phyloP scores from a whole-genome alignment of 2,329 filamentous ascomycete genomes.

The Botrytis pseudocinerea region DNA sequence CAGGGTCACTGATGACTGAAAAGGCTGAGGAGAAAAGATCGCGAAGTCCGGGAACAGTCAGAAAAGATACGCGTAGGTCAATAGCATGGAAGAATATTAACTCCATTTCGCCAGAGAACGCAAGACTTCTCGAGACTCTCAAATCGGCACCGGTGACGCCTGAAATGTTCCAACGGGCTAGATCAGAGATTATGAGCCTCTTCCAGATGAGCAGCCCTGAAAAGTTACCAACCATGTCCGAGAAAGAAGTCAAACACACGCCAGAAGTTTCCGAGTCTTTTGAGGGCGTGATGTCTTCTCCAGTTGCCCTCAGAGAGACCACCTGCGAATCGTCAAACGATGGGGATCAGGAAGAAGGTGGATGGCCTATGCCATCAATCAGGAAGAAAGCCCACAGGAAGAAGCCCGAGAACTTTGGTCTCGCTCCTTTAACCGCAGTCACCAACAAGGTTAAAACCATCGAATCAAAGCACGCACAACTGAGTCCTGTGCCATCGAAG shows the following conservation, averaged over 20 bases:
- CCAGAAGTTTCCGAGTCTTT: not conserved
- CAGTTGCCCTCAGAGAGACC: too few relatives aligned
- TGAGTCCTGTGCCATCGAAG: not conserved
- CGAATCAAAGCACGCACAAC: not conserved
- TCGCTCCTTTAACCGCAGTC: not conserved
- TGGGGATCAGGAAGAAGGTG: not conserved
- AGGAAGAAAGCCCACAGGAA: accelerated
- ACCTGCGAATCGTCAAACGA: not conserved
- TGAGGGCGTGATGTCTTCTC: not conserved
- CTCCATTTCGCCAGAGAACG: not conserved
- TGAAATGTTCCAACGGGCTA: not conserved
- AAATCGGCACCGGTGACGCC: not conserved
- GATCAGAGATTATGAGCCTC: not conserved
- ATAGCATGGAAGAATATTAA: too few relatives aligned
- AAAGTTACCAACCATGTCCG: accelerated
- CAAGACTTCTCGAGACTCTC: not conserved
- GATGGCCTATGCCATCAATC: not conserved
- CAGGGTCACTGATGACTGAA: not conserved
- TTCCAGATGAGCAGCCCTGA: not conserved
- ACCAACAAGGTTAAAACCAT: not conserved
- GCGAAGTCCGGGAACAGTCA: not conserved
- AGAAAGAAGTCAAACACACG: too few relatives aligned
- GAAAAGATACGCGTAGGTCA: accelerated
- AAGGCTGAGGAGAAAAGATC: not conserved
- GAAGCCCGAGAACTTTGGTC: not conserved